Evolutionary conservation across 2,329 filamentous ascomycete genomes (phyloP).

Genomic region (Hypoxylon sp.): DNA sequence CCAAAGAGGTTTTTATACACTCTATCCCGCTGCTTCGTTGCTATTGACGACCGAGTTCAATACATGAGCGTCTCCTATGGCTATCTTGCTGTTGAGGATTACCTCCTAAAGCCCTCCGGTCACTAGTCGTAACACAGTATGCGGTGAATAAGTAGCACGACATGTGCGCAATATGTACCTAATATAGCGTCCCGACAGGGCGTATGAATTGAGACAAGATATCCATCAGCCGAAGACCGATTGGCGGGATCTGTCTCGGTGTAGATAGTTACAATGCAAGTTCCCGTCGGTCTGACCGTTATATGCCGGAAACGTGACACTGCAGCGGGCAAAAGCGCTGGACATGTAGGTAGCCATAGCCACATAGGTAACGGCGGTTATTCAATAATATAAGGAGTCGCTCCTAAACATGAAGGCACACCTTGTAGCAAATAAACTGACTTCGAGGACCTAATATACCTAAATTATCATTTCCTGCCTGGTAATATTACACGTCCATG

Average conservation of each 20-base stretch:
- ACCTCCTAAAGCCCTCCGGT: background rate
- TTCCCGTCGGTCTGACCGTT: constrained; percentile 6
- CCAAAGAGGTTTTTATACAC: background rate
- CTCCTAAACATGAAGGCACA: background rate
- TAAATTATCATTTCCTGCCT: background rate
- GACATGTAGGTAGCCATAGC: constrained; percentile 3
- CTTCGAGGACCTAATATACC: constrained; percentile 1
- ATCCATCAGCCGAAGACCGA: background rate
- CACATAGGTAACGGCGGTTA: background rate
- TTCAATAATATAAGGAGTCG: background rate
- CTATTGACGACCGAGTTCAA: background rate
- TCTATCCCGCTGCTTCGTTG: background rate
- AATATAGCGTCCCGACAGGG: constrained; percentile 6
- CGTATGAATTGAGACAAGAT: constrained; percentile 22
- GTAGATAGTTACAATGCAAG: constrained; percentile 4
- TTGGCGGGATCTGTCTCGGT: background rate
- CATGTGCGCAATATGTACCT: constrained; percentile 5
- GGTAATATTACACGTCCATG: constrained; percentile 64
- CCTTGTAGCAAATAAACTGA: background rate
- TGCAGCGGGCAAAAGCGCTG: background rate
- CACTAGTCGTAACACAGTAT: constrained; percentile 4
- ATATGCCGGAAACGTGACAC: constrained; percentile 1
- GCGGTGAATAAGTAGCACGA: background rate
- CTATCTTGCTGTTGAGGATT: background rate
- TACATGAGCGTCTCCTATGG: background rate